These are phyloP conservation scores for Apiospora arundinis DNA, from an alignment of 2,329 filamentous ascomycete genomes.

Conservation along the genomic window DNA sequence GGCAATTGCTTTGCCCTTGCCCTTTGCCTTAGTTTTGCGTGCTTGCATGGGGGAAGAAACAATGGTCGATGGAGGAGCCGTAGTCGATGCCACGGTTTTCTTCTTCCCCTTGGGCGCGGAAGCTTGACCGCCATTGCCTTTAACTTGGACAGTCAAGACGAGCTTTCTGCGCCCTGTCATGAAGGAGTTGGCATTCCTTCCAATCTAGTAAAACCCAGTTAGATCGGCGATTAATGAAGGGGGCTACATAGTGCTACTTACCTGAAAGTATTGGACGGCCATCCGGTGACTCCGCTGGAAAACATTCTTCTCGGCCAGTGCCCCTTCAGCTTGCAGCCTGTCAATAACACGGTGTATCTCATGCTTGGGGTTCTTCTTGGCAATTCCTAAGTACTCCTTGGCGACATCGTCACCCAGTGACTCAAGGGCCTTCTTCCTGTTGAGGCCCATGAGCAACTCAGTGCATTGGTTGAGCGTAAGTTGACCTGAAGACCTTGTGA, in stretches of 20 bases:
- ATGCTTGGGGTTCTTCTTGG: constrained; percentile 71
- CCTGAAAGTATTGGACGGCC: constrained; percentile 74
- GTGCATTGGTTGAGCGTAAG: constrained; percentile 81
- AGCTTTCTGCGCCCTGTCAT: constrained; percentile 53
- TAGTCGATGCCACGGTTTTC: constrained; percentile 42
- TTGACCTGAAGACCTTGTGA: constrained; percentile 67
- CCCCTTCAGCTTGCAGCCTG: constrained; percentile 74
- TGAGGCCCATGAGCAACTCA: constrained; percentile 78
- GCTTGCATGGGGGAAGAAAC: constrained; percentile 59
- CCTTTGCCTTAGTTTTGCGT: constrained; percentile 39
- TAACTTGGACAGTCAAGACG: constrained; percentile 45
- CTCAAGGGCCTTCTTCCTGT: constrained; percentile 60
- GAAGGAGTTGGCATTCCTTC: constrained; percentile 47
- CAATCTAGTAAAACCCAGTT: constrained; percentile 42
- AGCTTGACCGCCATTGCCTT: constrained; percentile 42
- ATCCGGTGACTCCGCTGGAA: constrained; percentile 68
- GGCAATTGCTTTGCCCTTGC: constrained; percentile 39
- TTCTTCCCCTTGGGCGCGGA: constrained; percentile 42
- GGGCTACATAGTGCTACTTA: constrained; percentile 40
- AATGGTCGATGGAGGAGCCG: constrained; percentile 49
- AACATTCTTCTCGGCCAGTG: constrained; percentile 73
- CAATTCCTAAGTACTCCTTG: constrained; percentile 69
- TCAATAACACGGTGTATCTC: constrained; percentile 88
- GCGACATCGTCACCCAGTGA: constrained; percentile 49
- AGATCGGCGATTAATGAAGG: constrained; percentile 34